Percentiles rank a stretch among this genome's conserved stretches.
Conservation (phyloP, 768 basidiomycete genomes). For the Pholiota microspora region DNA sequence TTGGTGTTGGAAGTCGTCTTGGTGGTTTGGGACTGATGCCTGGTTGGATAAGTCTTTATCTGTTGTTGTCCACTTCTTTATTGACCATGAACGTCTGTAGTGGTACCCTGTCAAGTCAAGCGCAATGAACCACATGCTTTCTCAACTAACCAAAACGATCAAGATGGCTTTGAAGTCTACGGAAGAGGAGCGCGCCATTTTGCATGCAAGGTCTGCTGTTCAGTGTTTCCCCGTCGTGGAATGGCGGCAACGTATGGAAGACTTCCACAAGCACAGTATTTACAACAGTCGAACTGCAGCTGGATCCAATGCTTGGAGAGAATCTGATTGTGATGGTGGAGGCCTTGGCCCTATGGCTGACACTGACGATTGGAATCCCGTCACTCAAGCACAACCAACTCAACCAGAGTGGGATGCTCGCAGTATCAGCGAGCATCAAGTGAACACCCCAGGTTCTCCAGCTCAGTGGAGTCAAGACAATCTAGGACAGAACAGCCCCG, state of each 20-base stretch:
- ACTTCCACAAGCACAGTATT: conserved; percentile 90
- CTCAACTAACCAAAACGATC: conserved; percentile 91
- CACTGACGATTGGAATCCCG: conserved; percentile 79
- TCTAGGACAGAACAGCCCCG: conserved; percentile 43
- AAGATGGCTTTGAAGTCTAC: conserved; percentile 91
- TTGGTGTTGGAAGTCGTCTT: conserved; percentile 91
- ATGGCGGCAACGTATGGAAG: conserved; percentile 95
- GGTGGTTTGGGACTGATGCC: conserved; percentile 97
- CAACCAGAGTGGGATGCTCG: conserved; percentile 77
- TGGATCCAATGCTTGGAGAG: conserved; percentile 74
- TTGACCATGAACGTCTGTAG: conserved; percentile 35
- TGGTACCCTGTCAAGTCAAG: conserved; percentile 98
- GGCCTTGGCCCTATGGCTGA: conserved; percentile 53
- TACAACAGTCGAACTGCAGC: conserved; percentile 64
- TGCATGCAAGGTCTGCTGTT: conserved; percentile 90
- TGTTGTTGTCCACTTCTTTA: conserved; percentile 1
- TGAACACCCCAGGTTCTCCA: conserved; percentile 51
- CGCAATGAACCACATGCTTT: conserved; percentile 91
- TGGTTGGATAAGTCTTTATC: conserved; percentile 74
- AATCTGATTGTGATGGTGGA: conserved; percentile 60
- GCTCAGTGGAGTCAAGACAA: conserved; percentile 63
- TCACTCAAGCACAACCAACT: conserved; percentile 56
- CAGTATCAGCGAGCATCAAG: conserved; percentile 44
- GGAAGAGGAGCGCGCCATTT: conserved; percentile 86
- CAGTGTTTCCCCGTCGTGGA: conserved; percentile 98